Conservation (phyloP, 78 protist species). For the Isochrysis galbana region DNA sequence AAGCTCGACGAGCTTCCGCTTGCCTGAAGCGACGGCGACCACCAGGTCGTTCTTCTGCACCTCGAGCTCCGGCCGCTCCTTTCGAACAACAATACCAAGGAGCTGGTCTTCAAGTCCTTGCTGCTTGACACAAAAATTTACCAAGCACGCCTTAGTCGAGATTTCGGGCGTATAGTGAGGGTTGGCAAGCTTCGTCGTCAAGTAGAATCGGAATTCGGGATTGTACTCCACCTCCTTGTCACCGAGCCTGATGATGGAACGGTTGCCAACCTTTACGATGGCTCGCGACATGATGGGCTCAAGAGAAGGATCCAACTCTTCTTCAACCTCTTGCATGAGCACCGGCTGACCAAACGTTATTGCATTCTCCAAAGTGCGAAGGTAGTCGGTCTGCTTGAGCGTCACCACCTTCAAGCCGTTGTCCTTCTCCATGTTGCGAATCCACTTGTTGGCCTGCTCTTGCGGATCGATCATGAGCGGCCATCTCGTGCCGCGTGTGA, state of each 20-base stretch:
- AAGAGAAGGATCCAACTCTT: slow-evolving; percentile 76
- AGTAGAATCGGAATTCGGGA: slow-evolving; percentile 72
- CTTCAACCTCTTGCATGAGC: slow-evolving; percentile 73
- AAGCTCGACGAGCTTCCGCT: slow-evolving; percentile 66
- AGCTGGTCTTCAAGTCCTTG: slow-evolving; percentile 90
- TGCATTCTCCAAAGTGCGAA: slow-evolving; percentile 71
- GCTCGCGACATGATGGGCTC: slow-evolving; percentile 71
- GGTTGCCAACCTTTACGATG: slow-evolving; percentile 58
- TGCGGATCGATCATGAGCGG: slow-evolving; percentile 93
- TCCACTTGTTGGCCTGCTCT: slow-evolving; percentile 87
- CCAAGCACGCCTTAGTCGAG: slow-evolving; percentile 75
- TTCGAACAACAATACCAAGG: slow-evolving; percentile 76
- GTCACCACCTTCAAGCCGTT: slow-evolving; percentile 41
- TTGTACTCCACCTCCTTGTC: slow-evolving; percentile 83
- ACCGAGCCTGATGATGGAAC: slow-evolving; percentile 60
- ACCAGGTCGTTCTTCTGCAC: slow-evolving; percentile 74
- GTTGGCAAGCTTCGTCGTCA: slow-evolving; percentile 81
- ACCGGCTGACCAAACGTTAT: slow-evolving; percentile 80
- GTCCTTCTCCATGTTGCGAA: slow-evolving; percentile 63
- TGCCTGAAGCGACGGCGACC: slow-evolving; percentile 58
- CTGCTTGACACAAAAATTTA: slow-evolving; percentile 86
- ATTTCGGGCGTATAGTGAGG: slow-evolving; percentile 90
- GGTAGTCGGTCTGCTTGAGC: slow-evolving; percentile 11
- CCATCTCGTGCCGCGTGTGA: slow-evolving; percentile 78
- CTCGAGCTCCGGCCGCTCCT: slow-evolving; percentile 85